Evolutionary conservation across 345 rosid genomes (phyloP), one percentile per base, ranked within the genome.

Genomic region (Sisymbrium altissimum): DNA sequence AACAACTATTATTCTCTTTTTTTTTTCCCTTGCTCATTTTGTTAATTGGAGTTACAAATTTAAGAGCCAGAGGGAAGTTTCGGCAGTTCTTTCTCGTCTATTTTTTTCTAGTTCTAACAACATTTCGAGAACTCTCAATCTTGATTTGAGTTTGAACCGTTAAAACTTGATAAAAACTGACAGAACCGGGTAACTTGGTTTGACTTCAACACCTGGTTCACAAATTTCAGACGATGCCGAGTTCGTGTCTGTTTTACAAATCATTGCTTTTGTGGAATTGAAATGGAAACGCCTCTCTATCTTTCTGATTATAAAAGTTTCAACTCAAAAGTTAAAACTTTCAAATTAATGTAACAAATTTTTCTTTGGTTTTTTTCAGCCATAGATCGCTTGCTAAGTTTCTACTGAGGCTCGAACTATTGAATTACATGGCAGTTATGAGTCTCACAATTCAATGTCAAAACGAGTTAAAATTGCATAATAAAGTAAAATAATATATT

Each of bases 1-100:
- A 15, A 5, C 36, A 25, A 19, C 40, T 55, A n/a, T 35, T 17
- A 41, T 68, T 17, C 23, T 68, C 52, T 32, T 61, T 30, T 32
- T 61, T 30, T 33, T 53, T 54, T 76, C 36, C n/a, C n/a, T 30
- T 13, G 25, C 65, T 50, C 59, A 44, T 62, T 69, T 76, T 70
- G 52, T 62, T 69, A 63, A 75, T 68, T 75, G 50, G 70, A 43
- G 63, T 53, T 53, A 6, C 57, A 53, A 33, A 21, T 10, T 35
- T 35, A 18, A 30, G 78, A 59, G 61, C 63, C 48, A 53, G 40
- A 69, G 49, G 19, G 4, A 1, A 66, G 60, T 59, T 32, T 39
- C 54, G 4, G 45, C n/a, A 36, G 32, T 62, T 59, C 41, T 68
- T 68, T 49, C 30, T 68, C 45, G 15, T 66, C 46, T 54, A 27